Evolutionary conservation across 805 yeast genomes (phyloP), one percentile per base, ranked within the genome.

Genomic region (Pichia manshurica): DNA sequence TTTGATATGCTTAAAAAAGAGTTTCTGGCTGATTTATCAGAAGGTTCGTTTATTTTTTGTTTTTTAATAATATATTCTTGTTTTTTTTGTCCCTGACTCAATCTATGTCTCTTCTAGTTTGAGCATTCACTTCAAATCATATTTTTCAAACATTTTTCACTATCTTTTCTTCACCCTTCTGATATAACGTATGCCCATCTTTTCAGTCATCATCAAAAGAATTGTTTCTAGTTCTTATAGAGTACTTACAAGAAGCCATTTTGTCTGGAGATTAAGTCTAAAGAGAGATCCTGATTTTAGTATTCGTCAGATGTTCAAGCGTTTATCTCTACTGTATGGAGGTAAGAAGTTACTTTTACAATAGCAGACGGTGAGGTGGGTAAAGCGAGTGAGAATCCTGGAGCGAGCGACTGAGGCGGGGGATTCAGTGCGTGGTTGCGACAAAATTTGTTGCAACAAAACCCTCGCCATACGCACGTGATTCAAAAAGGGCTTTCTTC

Each of bases 171-270:
- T 20, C 10, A n/a, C 20, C 28, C 42, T 39, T 29, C n/a, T n/a
- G n/a, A n/a, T n/a, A n/a, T n/a, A n/a, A n/a, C n/a, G n/a, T n/a
- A n/a, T n/a, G n/a, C n/a, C n/a, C n/a, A 34, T 34, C 37, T 15
- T 34, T 7, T 34, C 37, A 34, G 20, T 3, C 20, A 34, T 3
- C 16, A 12, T 34, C 37, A 12, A 9, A 34, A 34, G 37, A 16
- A 2, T 34, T 9, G 20, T 20, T 4, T 15, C 16, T 22, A 7
- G n/a, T 39, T 33, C 17, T 33, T 33, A 33, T 15, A 7, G 8
- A 23, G 35, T 47, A 59, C 63, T 52, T 59, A 59, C 63, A 53
- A 59, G 65, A 60, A 60, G 65, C 65, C 65, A 61, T 61, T 49
- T 56, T 22, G 28, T 32, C 39, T 39, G 43, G n/a, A 23, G 32